phyloP scores from a whole-genome alignment of 2,329 filamentous ascomycete genomes.

The Tolypocladium ovalisporum region DNA sequence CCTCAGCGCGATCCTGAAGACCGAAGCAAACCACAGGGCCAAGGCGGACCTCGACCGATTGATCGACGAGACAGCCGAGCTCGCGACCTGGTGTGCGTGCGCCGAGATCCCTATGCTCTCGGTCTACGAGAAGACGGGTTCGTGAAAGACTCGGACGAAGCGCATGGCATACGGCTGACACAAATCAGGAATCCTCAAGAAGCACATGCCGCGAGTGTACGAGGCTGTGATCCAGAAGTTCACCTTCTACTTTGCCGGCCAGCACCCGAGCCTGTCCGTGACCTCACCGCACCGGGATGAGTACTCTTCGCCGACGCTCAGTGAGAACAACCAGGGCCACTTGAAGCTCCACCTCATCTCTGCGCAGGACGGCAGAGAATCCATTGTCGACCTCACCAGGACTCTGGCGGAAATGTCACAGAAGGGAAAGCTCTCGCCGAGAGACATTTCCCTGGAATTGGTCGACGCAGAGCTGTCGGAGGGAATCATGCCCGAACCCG shows the following conservation, averaged over 20 bases:
- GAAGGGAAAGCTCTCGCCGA: constrained; percentile 66
- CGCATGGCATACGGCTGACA: constrained; percentile 7
- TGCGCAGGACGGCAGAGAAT: constrained; percentile 80
- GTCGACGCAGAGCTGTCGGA: constrained; percentile 80
- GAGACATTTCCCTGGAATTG: constrained; percentile 75
- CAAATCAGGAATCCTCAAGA: constrained; percentile 70
- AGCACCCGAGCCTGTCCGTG: constrained; percentile 58
- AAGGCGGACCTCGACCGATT: constrained; percentile 70
- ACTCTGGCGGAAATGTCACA: constrained; percentile 95
- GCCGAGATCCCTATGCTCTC: constrained; percentile 81
- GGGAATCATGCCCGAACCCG: constrained; percentile 76
- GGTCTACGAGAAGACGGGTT: constrained; percentile 85
- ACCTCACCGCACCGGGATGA: constrained; percentile 32
- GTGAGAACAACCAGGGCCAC: constrained; percentile 24
- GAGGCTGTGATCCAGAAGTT: constrained; percentile 70
- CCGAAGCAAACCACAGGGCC: constrained; percentile 58
- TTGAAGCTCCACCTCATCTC: constrained; percentile 68
- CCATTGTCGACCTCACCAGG: constrained; percentile 88
- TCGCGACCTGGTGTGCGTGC: constrained; percentile 86
- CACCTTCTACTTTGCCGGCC: constrained; percentile 72
- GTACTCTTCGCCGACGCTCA: constrained; percentile 14
- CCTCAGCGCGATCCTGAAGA: constrained; percentile 72
- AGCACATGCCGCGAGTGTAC: constrained; percentile 77
- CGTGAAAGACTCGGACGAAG: constrained; percentile 15
- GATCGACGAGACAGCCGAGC: constrained; percentile 82